Conservation (phyloP, 768 basidiomycete species). For the Kwoniella europaea region DNA sequence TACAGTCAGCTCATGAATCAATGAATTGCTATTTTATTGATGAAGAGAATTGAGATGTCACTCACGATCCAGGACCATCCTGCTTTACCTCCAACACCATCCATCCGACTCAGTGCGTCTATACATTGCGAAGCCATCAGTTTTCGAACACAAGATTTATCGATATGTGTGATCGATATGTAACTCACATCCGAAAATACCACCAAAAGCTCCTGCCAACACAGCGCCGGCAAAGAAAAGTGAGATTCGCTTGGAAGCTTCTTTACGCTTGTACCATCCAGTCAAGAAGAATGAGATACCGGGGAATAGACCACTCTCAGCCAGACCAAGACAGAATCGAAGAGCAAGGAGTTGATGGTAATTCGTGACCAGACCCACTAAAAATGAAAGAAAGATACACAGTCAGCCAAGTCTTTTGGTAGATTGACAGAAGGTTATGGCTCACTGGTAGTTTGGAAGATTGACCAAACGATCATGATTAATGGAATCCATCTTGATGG, state of each 20-base stretch:
- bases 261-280: conserved; percentile 55
- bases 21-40: conserved; percentile 4
- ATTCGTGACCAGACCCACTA: conserved; percentile 54
- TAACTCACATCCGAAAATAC: conserved; percentile 54
- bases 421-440: neutral
- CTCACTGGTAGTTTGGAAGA: conserved; percentile 54
- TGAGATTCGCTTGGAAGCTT: conserved; percentile 48
- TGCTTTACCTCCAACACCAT: conserved; percentile 53
- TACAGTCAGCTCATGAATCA: neutral
- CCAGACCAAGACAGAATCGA: conserved; percentile 52
- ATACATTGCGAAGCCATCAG: neutral
- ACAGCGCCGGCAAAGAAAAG: conserved; percentile 57
- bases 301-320: conserved; percentile 49
- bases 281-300: conserved; percentile 55
- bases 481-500: conserved; percentile 55
- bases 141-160: neutral
- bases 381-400: no score
- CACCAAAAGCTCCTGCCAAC: conserved; percentile 56
- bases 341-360: conserved; percentile 53
- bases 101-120: conserved; percentile 49
- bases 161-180: neutral
- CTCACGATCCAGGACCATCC: conserved; percentile 57
- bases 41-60: neutral
- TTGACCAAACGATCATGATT: conserved; percentile 54
- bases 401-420: no score